Evolutionary conservation across 495 filamentous ascomycete genomes (phyloP).

Genomic region (Aspergillus leporis): DNA sequence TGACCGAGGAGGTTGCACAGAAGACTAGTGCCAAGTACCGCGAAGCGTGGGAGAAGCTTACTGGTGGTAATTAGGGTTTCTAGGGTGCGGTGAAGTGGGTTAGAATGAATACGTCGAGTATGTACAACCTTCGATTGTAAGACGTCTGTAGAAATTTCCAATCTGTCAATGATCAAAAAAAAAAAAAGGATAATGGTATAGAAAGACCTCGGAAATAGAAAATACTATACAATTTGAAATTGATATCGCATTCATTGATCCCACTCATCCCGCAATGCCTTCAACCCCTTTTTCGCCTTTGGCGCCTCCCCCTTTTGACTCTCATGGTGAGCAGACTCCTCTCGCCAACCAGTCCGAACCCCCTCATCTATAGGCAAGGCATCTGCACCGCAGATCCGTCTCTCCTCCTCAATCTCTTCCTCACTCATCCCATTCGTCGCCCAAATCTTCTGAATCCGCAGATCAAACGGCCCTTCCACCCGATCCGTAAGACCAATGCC

Average conservation of each 20-base stretch:
- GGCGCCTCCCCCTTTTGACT: constrained; percentile 13
- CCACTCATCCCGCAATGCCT: constrained; percentile 41
- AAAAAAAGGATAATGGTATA: constrained; percentile 3
- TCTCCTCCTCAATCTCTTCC: constrained; percentile 41
- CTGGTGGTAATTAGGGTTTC: constrained; percentile 41
- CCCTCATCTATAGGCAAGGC: constrained; percentile 46
- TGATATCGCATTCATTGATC: constrained; percentile 24
- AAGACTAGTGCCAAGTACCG: constrained; percentile 65
- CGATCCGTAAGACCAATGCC: constrained; percentile 89
- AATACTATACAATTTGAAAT: constrained; percentile 25
- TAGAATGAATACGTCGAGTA: neutral
- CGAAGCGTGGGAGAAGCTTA: constrained; percentile 71
- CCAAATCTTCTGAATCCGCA: constrained; percentile 84
- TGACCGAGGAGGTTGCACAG: constrained; percentile 64
- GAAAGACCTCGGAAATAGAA: constrained; percentile 7
- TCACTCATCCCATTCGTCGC: constrained; percentile 54
- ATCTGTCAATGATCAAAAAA: constrained; percentile 5
- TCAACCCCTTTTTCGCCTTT: constrained; percentile 41
- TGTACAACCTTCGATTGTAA: neutral
- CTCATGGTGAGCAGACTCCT: constrained; percentile 1
- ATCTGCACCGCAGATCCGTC: constrained; percentile 43
- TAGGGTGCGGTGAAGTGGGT: neutral
- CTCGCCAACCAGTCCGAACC: constrained; percentile 34
- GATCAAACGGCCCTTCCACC: constrained; percentile 80
- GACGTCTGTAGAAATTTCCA: neutral